phyloP scores from a whole-genome alignment of 768 basidiomycete species.

The Lactarius akahatsu region DNA sequence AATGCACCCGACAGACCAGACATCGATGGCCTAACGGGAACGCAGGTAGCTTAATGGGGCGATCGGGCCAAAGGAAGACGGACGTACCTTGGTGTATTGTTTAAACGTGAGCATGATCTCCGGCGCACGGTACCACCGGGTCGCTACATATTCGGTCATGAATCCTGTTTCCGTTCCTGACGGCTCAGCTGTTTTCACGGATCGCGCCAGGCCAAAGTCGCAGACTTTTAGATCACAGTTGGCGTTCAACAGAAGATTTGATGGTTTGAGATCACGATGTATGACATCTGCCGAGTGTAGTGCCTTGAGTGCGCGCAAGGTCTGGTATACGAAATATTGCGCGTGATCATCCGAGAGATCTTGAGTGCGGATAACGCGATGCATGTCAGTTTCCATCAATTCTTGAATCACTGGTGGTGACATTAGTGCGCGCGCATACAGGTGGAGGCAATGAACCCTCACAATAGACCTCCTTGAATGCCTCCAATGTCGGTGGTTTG shows the following conservation, averaged over 20 bases:
- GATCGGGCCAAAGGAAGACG: conserved; percentile 38
- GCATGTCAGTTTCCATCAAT: conserved; percentile 95
- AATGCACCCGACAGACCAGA: conserved; percentile 87
- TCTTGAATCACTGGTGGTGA: conserved; percentile 73
- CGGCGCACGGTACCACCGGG: conserved; percentile 97
- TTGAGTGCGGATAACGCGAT: conserved; percentile 93
- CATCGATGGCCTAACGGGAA: conserved; percentile 66
- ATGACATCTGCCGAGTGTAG: conserved; percentile 96
- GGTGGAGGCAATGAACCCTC: conserved; percentile 33
- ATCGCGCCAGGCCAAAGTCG: conserved; percentile 95
- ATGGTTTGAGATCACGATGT: conserved; percentile 95
- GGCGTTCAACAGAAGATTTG: conserved; percentile 94
- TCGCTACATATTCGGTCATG: conserved; percentile 98
- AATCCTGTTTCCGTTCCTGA: conserved; percentile 83
- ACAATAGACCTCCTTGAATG: conserved; percentile 85
- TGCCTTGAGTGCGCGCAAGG: conserved; percentile 92
- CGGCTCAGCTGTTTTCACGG: conserved; percentile 81
- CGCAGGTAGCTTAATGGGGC: conserved; percentile 36
- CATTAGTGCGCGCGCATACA: conserved; percentile 9
- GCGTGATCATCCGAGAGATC: conserved; percentile 95
- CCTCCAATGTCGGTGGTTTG: conserved; percentile 75
- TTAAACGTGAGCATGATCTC: conserved; percentile 99
- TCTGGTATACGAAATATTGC: conserved; percentile 93
- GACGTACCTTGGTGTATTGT: conserved; percentile 84
- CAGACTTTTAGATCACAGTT: conserved; percentile 95